A percentile compares a stretch with the other conserved stretches of the same genome.
These are phyloP conservation scores for Trichoderma reesei DNA, from an alignment of 495 filamentous ascomycete species.

Conservation along the genomic window DNA sequence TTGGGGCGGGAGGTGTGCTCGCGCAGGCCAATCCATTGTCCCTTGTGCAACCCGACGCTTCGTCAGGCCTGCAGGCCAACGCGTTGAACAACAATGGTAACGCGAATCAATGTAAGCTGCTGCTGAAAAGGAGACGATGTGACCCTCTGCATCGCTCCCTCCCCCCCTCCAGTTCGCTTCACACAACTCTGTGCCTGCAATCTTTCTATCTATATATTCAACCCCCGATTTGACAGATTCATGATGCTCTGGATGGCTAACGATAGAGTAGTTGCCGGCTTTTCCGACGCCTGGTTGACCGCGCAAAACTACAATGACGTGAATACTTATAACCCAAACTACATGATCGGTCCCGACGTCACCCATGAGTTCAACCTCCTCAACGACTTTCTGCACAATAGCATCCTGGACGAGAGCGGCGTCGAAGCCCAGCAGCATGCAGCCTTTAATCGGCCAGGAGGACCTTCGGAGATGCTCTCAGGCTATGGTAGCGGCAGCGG, in stretches of 20 bases:
- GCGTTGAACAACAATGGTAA: constrained; percentile 42
- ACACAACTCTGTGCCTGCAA: too few species aligned
- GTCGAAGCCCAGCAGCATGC: constrained; percentile 40
- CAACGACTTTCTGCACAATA: constrained; percentile 88
- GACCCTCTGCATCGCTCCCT: not conserved
- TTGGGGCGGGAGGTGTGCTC: constrained; percentile 30
- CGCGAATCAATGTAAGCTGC: constrained; percentile 65
- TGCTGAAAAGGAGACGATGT: constrained; percentile 12
- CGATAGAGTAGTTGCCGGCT: constrained; percentile 32
- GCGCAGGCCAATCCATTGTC: constrained; percentile 38
- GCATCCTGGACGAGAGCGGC: constrained; percentile 68
- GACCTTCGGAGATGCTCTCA: not conserved
- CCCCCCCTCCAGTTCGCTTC: not conserved
- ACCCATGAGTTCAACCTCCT: constrained; percentile 92
- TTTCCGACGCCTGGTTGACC: constrained; percentile 48
- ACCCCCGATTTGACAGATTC: not conserved
- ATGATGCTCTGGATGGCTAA: constrained; percentile 22
- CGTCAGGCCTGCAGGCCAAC: constrained; percentile 43
- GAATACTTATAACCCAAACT: constrained; percentile 86
- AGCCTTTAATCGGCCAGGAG: constrained; percentile 11
- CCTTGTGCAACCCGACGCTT: constrained; percentile 46
- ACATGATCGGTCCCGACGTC: constrained; percentile 92
- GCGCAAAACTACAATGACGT: constrained; percentile 80
- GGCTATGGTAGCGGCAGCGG: not conserved
- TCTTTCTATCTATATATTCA: not conserved